phyloP scores from a whole-genome alignment of 2,329 filamentous ascomycete genomes.

The Microsporum canis region DNA sequence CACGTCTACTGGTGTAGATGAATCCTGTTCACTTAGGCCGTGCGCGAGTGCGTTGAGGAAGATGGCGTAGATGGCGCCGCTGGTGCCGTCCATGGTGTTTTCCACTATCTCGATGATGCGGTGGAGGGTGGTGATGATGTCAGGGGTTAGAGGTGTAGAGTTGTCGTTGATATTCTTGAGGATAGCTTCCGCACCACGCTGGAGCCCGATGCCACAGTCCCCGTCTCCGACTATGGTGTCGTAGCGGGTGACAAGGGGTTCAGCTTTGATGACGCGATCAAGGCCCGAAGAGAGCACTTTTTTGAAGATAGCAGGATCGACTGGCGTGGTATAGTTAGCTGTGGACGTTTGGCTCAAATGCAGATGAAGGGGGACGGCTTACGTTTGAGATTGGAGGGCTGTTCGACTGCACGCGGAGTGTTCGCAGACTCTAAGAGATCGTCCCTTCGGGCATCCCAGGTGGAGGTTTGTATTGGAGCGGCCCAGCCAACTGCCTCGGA shows the following conservation, averaged over 20 bases:
- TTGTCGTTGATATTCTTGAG: slow-evolving; percentile 33
- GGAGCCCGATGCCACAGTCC: slow-evolving; percentile 77
- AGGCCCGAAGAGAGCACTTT: slow-evolving; percentile 46
- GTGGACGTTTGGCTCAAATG: slow-evolving; percentile 12
- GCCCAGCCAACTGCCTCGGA: slow-evolving; percentile 58
- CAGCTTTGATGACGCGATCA: slow-evolving; percentile 49
- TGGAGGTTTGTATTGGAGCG: slow-evolving; percentile 46
- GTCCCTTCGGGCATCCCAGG: slow-evolving; percentile 45
- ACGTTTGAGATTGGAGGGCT: slow-evolving; percentile 45
- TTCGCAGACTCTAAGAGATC: slow-evolving; percentile 31
- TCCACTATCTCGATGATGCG: slow-evolving; percentile 54
- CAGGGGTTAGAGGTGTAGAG: slow-evolving; percentile 38
- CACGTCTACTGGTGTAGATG: slow-evolving; percentile 34
- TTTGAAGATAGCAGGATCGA: slow-evolving; percentile 29
- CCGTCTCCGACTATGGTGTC: slow-evolving; percentile 81
- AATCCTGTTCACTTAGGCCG: slow-evolving; percentile 47
- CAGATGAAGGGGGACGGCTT: slow-evolving; percentile 17
- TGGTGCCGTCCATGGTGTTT: slow-evolving; percentile 61
- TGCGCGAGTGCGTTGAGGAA: slow-evolving; percentile 78
- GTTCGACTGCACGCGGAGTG: slow-evolving; percentile 29
- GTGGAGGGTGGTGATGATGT: slow-evolving; percentile 49
- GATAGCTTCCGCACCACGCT: slow-evolving; percentile 66
- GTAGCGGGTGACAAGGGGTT: slow-evolving; percentile 54
- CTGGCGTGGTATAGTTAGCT: slow-evolving; percentile 5
- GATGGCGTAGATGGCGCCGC: slow-evolving; percentile 70